Evolutionary conservation across 306 rosid genomes (phyloP).

Genomic region (Medicago arabica): DNA sequence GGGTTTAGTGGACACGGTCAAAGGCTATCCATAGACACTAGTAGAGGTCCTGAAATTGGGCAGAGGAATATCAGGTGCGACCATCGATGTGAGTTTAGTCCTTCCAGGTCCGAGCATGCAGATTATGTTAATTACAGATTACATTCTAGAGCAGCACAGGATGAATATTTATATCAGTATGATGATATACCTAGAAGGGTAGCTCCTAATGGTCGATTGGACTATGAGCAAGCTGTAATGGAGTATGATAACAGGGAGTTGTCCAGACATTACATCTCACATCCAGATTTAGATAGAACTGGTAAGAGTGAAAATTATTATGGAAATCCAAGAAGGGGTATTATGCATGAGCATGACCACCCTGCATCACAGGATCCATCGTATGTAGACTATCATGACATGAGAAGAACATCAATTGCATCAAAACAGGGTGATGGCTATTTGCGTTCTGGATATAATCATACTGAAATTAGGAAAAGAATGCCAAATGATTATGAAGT

Average conservation of each 20-base stretch:
- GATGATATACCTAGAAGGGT: slow-evolving; percentile 63
- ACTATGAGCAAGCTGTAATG: slow-evolving; percentile 56
- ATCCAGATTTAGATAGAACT: slow-evolving; percentile 54
- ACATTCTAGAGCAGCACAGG: slow-evolving; percentile 49
- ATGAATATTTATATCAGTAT: slow-evolving; percentile 56
- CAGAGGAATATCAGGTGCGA: slow-evolving; percentile 52
- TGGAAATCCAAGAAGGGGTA: slow-evolving; percentile 55
- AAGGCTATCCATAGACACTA: slow-evolving; percentile 53
- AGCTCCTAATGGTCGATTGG: slow-evolving; percentile 55
- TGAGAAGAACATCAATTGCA: slow-evolving; percentile 53
- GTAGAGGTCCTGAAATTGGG: slow-evolving; percentile 55
- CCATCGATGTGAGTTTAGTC: slow-evolving; percentile 58
- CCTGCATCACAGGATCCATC: slow-evolving; percentile 48
- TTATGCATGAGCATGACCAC: slow-evolving; percentile 47
- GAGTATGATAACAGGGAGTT: slow-evolving; percentile 59
- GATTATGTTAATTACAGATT: slow-evolving; percentile 55
- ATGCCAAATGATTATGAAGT: slow-evolving; percentile 58
- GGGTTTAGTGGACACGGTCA: slow-evolving; percentile 59
- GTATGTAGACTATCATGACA: slow-evolving; percentile 59
- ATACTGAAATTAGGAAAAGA: slow-evolving; percentile 56
- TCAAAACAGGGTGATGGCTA: slow-evolving; percentile 59
- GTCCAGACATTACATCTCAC: slow-evolving; percentile 52
- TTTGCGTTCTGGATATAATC: slow-evolving; percentile 51
- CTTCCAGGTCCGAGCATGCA: slow-evolving; percentile 50
- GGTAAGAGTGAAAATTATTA: slow-evolving; percentile 49